A percentile compares a stretch with the other conserved stretches of the same genome.
Evolutionary conservation across 768 basidiomycete genomes (phyloP).

Genomic region (Lentinus brumalis): DNA sequence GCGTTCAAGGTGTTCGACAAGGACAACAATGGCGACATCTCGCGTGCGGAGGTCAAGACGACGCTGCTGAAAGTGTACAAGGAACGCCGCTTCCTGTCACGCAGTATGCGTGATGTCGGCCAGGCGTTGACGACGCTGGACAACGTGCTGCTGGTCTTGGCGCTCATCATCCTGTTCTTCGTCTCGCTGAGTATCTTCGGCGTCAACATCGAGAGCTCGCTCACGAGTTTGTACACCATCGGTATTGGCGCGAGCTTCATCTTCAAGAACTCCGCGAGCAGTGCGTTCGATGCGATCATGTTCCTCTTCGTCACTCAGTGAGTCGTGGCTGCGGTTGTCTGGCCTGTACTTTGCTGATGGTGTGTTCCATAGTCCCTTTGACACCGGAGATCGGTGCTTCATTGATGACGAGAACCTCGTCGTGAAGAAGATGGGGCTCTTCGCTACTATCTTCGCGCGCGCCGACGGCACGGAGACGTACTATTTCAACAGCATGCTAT

Average conservation of each 20-base stretch:
- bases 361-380: slow-evolving; percentile 57
- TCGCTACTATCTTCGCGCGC: slow-evolving; percentile 77
- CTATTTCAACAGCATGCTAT: slow-evolving; percentile 79
- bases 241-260: slow-evolving; percentile 77
- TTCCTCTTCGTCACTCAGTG: slow-evolving; percentile 84
- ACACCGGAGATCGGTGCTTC: slow-evolving; percentile 82
- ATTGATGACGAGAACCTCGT: slow-evolving; percentile 71
- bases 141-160: slow-evolving; percentile 62
- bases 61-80: slow-evolving; percentile 72
- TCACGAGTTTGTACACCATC: slow-evolving; percentile 75
- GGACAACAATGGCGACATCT: slow-evolving; percentile 77
- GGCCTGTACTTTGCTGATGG: slow-evolving; percentile 8
- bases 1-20: slow-evolving; percentile 79
- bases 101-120: slow-evolving; percentile 76
- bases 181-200: slow-evolving; percentile 74
- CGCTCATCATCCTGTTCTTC: slow-evolving; percentile 67
- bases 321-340: slow-evolving; percentile 30
- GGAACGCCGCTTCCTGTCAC: slow-evolving; percentile 73
- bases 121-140: slow-evolving; percentile 68
- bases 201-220: slow-evolving; percentile 60
- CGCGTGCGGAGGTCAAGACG: slow-evolving; percentile 73
- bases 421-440: slow-evolving; percentile 80
- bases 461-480: slow-evolving; percentile 78
- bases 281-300: slow-evolving; percentile 78
- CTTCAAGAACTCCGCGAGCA: slow-evolving; percentile 74